Percentiles rank a stretch among this genome's conserved stretches.
These are phyloP conservation scores for Didymella lethalis DNA, from an alignment of 2,329 filamentous ascomycete genomes.

Conservation along the genomic window DNA sequence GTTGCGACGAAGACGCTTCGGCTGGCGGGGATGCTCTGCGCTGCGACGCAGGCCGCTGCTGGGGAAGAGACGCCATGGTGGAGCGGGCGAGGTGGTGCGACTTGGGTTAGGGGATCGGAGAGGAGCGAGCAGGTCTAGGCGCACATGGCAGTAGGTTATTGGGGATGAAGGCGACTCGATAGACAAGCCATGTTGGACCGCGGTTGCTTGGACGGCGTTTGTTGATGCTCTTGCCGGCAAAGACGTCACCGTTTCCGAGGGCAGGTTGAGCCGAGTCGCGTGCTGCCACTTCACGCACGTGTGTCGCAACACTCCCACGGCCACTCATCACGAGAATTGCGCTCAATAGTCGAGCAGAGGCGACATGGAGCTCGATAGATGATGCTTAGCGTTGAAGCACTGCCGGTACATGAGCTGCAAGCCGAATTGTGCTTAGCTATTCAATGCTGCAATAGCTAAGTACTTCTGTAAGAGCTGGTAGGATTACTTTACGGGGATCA, in stretches of 20 bases:
- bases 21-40: slow-evolving; percentile 40
- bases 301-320: no score
- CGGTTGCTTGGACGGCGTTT: slow-evolving; percentile 16
- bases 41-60: slow-evolving; percentile 48
- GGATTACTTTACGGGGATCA: no score
- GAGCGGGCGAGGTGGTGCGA: not conserved
- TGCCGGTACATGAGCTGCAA: no score
- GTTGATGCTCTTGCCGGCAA: slow-evolving; percentile 17
- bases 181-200: not conserved
- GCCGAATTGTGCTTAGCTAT: no score
- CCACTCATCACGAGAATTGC: no score
- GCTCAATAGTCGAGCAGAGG: no score
- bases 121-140: not conserved
- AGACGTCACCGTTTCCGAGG: slow-evolving; percentile 13
- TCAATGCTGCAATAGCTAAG: no score
- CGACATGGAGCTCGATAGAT: no score
- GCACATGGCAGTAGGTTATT: not conserved
- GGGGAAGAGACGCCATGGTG: slow-evolving; percentile 55
- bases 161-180: not conserved
- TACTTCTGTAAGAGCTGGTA: no score
- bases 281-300: not conserved
- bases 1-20: slow-evolving; percentile 28
- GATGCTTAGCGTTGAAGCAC: no score
- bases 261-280: slow-evolving; percentile 15
- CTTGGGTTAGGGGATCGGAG: not conserved